Evolutionary conservation across 1,139 yeast genomes (phyloP).

Genomic region (Kurtzmaniella quercitrusa): DNA sequence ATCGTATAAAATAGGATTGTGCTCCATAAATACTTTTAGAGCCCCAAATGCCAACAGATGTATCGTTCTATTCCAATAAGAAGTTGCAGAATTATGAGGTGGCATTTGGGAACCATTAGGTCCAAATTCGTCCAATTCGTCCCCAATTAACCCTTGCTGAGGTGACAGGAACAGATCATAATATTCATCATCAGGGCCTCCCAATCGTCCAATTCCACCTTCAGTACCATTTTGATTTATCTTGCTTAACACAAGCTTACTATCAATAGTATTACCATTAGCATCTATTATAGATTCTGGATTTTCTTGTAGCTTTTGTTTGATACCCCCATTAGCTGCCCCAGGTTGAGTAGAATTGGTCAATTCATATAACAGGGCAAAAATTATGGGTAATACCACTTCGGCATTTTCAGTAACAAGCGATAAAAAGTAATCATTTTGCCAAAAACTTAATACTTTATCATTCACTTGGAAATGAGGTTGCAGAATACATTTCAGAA

Average conservation of each 20-base stretch:
- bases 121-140: conserved; percentile 24
- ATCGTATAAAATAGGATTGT: conserved; percentile 86
- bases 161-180: conserved; percentile 40
- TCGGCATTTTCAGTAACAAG: conserved; percentile 89
- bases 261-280: conserved; percentile 42
- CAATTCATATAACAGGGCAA: conserved; percentile 84
- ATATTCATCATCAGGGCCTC: conserved; percentile 36
- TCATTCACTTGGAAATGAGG: conserved; percentile 98
- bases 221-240: conserved; percentile 13
- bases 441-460: conserved; percentile 91
- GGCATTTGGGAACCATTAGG: conserved; percentile 19
- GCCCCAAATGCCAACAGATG: conserved; percentile 90
- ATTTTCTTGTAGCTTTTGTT: conserved; percentile 38
- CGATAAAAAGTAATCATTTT: conserved; percentile 88
- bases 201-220: conserved; percentile 9
- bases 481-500: conserved; percentile 89
- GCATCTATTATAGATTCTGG: conserved; percentile 43
- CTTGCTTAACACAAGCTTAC: conserved; percentile 30
- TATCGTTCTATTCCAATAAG: conserved; percentile 86
- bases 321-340: conserved; percentile 45
- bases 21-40: conserved; percentile 87
- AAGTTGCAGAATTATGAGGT: conserved; percentile 46
- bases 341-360: conserved; percentile 53
- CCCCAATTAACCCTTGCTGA: conserved; percentile 19
- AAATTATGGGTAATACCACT: conserved; percentile 86